Percentiles rank a stretch among this genome's conserved stretches.
These are phyloP conservation scores for Xylariaceae sp. DNA, from an alignment of 2,329 filamentous ascomycete species.

Conservation along the genomic window DNA sequence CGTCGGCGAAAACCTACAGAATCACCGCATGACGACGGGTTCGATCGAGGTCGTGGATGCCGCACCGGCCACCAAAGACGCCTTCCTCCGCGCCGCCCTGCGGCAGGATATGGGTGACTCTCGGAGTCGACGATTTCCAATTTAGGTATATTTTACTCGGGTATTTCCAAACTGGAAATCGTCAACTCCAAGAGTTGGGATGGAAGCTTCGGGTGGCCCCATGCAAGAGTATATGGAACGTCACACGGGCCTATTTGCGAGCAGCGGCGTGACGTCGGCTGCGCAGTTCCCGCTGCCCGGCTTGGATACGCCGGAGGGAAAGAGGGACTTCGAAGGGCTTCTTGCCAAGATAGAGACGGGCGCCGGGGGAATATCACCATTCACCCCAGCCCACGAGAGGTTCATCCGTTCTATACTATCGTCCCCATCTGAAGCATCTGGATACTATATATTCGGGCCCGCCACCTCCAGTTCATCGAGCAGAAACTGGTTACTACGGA, in stretches of 20 bases:
- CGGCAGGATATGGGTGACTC: neutral
- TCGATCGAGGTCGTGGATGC: neutral
- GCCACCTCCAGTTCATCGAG: slow-evolving; percentile 4
- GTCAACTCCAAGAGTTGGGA: too few relatives aligned
- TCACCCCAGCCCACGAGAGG: slow-evolving; percentile 8
- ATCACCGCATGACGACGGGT: neutral
- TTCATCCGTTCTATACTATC: slow-evolving; percentile 12
- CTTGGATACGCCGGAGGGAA: neutral
- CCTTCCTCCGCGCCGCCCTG: neutral
- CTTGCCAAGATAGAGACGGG: neutral
- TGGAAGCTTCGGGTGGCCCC: neutral
- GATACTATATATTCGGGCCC: slow-evolving; percentile 9
- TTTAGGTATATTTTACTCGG: too few relatives aligned
- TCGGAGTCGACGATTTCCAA: too few relatives aligned
- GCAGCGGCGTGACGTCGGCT: neutral
- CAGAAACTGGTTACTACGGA: neutral
- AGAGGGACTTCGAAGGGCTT: too few relatives aligned
- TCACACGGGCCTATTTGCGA: neutral
- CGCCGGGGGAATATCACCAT: neutral
- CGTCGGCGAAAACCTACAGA: slow-evolving; percentile 14
- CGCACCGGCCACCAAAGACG: neutral
- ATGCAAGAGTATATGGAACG: neutral
- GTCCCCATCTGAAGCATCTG: slow-evolving; percentile 12
- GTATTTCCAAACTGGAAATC: too few relatives aligned
- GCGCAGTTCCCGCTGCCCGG: neutral